phyloP scores from a whole-genome alignment of 2,329 filamentous ascomycete genomes.

The Ophiostoma australiae region DNA sequence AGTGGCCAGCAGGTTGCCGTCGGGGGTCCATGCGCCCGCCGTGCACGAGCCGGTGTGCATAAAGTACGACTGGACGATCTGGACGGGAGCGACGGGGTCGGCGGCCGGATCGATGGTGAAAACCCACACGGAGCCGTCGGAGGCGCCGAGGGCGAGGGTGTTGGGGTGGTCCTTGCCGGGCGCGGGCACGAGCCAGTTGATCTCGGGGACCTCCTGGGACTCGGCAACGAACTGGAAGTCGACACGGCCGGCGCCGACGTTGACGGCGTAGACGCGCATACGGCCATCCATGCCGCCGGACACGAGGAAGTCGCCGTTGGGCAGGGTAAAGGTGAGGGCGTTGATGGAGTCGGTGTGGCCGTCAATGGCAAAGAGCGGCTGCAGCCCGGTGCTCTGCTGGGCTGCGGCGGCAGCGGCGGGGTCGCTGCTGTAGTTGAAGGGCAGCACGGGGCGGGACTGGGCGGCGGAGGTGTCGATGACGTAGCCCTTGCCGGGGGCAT shows the following conservation, averaged over 20 bases:
- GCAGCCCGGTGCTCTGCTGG: slow-evolving; percentile 50
- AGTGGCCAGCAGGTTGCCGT: slow-evolving; percentile 80
- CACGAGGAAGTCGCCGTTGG: slow-evolving; percentile 76
- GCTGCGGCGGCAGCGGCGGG: slow-evolving; percentile 45
- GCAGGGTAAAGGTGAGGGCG: slow-evolving; percentile 75
- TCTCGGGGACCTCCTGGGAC: slow-evolving; percentile 84
- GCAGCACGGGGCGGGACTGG: slow-evolving; percentile 62
- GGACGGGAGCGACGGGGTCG: slow-evolving; percentile 57
- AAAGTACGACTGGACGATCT: slow-evolving; percentile 88
- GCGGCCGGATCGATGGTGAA: slow-evolving; percentile 69
- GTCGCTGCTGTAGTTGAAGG: slow-evolving; percentile 66
- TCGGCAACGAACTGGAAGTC: slow-evolving; percentile 62
- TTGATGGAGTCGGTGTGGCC: slow-evolving; percentile 92
- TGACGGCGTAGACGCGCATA: slow-evolving; percentile 59
- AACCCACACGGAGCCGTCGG: slow-evolving; percentile 91
- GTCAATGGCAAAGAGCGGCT: slow-evolving; percentile 68
- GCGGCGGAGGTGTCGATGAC: slow-evolving; percentile 71
- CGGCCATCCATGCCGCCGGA: slow-evolving; percentile 84
- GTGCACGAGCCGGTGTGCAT: slow-evolving; percentile 82
- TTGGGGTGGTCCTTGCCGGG: slow-evolving; percentile 70
- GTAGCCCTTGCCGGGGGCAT: slow-evolving; percentile 72
- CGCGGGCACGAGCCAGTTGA: slow-evolving; percentile 82
- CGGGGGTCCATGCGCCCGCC: slow-evolving; percentile 83
- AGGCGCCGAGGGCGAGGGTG: slow-evolving; percentile 79
- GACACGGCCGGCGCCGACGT: slow-evolving; percentile 36